These are phyloP conservation scores for Rehmannia glutinosa DNA, from an alignment of 257 asterid species.

Conservation along the genomic window DNA sequence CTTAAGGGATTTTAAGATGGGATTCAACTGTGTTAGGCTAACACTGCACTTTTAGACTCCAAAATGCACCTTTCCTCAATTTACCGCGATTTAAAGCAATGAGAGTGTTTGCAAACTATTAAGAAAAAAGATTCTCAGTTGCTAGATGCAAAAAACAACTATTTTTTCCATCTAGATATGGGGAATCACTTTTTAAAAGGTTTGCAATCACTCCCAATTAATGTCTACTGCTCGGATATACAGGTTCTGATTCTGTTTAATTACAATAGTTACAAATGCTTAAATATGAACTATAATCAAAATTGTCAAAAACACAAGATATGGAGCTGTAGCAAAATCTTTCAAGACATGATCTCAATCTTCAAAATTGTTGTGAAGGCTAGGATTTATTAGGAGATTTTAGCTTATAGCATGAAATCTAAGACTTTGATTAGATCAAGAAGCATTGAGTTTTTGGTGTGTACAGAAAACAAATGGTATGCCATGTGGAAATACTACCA, in stretches of 20 bases:
- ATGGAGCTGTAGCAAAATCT: neutral
- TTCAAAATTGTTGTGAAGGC: neutral
- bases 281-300: constrained; percentile 39
- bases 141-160: no score
- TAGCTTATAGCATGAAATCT: neutral
- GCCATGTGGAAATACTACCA: no score
- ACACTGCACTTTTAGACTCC: constrained; percentile 68
- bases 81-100: constrained; percentile 36
- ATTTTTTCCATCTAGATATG: no score
- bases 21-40: constrained; percentile 69
- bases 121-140: no score
- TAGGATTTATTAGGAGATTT: neutral
- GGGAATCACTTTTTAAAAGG: no score
- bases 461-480: no score
- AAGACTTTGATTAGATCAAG: neutral
- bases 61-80: constrained; percentile 54
- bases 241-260: constrained; percentile 36
- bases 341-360: neutral
- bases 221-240: constrained; percentile 60
- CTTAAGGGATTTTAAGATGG: constrained; percentile 37
- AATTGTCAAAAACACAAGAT: constrained; percentile 38
- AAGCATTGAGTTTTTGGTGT: neutral
- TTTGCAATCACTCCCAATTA: no score
- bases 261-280: constrained; percentile 48
- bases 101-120: no score